These are phyloP conservation scores for Strobilomyces echinocephalus DNA, from an alignment of 768 basidiomycete species.

Conservation along the genomic window DNA sequence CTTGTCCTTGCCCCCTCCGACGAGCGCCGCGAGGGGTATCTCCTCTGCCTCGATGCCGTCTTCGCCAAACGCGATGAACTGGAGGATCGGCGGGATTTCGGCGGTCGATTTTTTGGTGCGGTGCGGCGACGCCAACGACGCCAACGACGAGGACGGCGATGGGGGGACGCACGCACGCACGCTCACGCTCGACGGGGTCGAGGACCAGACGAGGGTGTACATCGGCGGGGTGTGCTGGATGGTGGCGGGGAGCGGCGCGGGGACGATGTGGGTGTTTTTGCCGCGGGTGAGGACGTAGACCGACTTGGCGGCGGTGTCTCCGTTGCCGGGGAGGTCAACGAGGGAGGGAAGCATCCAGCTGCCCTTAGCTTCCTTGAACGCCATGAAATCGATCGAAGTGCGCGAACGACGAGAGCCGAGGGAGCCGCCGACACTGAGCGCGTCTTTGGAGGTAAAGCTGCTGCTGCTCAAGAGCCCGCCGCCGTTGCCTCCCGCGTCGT, in stretches of 20 bases:
- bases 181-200: constrained; percentile 49
- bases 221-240: constrained; percentile 47
- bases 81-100: constrained; percentile 45
- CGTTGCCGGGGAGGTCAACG: constrained; percentile 21
- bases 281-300: constrained; percentile 69
- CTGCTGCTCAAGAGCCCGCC: constrained; percentile 8
- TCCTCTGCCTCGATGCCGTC: constrained; percentile 75
- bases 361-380: constrained; percentile 33
- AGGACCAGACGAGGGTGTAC: constrained; percentile 53
- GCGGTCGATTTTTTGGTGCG: too few species aligned
- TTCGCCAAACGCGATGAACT: constrained; percentile 65
- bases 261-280: constrained; percentile 60
- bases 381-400: constrained; percentile 41
- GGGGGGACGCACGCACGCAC: constrained; percentile 44
- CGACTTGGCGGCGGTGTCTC: constrained; percentile 28
- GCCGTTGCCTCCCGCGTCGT: constrained; percentile 28
- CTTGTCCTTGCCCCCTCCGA: constrained; percentile 5
- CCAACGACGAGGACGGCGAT: constrained; percentile 5
- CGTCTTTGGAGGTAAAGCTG: constrained; percentile 25
- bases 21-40: constrained; percentile 48
- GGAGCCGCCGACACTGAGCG: constrained; percentile 21
- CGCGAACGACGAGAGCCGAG: constrained; percentile 35
- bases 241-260: constrained; percentile 60
- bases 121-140: neutral
- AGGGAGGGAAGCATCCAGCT: constrained; percentile 26